Evolutionary conservation across 305 asterid genomes (phyloP).

Genomic region (Solanum hybrid): DNA sequence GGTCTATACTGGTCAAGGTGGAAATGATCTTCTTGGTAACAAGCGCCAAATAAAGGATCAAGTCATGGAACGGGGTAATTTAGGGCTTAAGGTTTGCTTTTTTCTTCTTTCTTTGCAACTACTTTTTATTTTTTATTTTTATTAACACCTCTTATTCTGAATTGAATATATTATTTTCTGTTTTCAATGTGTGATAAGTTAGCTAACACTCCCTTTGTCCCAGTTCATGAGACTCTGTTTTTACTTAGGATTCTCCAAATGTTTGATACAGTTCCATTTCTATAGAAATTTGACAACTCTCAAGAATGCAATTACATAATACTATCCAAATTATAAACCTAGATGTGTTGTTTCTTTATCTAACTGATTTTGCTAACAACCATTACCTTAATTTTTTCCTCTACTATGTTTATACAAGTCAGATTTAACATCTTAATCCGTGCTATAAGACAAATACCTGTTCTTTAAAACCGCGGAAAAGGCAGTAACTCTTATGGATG

Average conservation of each 20-base stretch:
- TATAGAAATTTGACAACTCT: neutral
- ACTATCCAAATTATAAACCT: neutral
- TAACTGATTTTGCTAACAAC: neutral
- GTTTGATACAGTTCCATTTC: neutral
- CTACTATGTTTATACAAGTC: neutral
- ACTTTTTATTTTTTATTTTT: neutral
- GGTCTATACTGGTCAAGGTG: conserved; percentile 95
- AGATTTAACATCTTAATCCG: neutral
- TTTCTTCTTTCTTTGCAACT: conserved; percentile 1
- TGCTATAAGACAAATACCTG: neutral
- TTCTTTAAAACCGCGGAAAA: neutral
- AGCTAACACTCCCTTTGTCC: neutral
- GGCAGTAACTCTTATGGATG: neutral
- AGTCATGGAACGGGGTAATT: conserved; percentile 58
- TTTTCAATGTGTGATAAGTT: neutral
- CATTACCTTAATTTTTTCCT: neutral
- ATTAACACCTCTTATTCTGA: neutral
- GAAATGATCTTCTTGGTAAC: conserved; percentile 66
- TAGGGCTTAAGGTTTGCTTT: conserved; percentile 61
- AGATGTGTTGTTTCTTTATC: neutral
- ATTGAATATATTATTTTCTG: neutral
- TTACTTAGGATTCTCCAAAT: neutral
- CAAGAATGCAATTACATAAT: neutral
- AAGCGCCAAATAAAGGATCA: conserved; percentile 69
- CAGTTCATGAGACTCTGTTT: neutral